Evolutionary conservation across 2,329 filamentous ascomycete genomes (phyloP).

Genomic region (Phialophora tarda): DNA sequence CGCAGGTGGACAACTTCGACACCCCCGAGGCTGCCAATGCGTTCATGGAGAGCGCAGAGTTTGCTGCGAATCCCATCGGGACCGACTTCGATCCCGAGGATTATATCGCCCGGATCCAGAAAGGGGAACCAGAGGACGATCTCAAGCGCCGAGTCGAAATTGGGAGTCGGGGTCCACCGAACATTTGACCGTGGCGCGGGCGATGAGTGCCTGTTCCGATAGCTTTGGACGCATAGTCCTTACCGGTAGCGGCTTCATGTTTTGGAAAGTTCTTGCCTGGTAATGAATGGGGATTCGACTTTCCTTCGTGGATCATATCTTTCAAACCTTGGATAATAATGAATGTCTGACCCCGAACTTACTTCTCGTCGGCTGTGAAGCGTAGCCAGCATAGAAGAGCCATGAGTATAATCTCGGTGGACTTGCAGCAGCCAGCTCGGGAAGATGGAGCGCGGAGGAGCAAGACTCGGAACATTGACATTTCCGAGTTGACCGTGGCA

Average conservation of each 20-base stretch:
- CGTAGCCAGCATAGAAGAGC: no score
- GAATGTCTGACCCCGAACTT: no score
- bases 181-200: neutral
- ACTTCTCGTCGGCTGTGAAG: no score
- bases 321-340: neutral
- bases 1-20: slow-evolving; percentile 53
- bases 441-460: no score
- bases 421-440: no score
- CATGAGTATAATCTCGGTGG: no score
- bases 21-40: slow-evolving; percentile 8
- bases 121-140: slow-evolving; percentile 13
- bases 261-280: neutral
- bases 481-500: no score
- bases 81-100: slow-evolving; percentile 24
- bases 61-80: slow-evolving; percentile 20
- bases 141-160: slow-evolving; percentile 21
- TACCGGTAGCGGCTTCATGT: neutral
- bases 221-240: neutral
- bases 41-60: slow-evolving; percentile 12
- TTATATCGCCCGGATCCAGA: slow-evolving; percentile 11
- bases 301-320: neutral
- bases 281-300: neutral
- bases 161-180: slow-evolving; percentile 6
- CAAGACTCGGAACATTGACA: no score
- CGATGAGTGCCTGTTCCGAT: neutral